Percentiles rank a stretch among this genome's conserved stretches.
These are phyloP conservation scores for Plasmodium sp. DNA, from an alignment of 169 alveolate species.

Conservation along the genomic window DNA sequence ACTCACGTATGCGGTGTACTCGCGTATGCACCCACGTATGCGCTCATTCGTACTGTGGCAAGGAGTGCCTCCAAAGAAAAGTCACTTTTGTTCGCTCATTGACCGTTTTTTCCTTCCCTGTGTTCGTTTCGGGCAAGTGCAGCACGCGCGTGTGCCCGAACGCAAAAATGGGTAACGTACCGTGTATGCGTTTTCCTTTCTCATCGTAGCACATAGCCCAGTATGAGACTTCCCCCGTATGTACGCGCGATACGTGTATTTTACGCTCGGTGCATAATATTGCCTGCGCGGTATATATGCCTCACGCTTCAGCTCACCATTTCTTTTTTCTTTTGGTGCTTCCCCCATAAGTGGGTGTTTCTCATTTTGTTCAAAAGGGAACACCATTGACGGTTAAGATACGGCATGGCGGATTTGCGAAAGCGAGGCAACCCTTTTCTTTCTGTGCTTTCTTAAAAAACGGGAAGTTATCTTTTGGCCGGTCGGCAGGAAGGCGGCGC, in stretches of 20 bases:
- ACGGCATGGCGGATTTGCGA: neutral
- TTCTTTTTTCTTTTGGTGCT: too few species aligned
- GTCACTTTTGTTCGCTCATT: neutral
- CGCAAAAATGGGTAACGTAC: neutral
- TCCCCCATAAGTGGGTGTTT: neutral
- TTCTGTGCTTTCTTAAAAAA: neutral
- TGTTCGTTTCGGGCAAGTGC: neutral
- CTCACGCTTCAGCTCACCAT: neutral
- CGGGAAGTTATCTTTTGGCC: neutral
- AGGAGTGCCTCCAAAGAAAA: neutral
- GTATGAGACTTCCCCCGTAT: neutral
- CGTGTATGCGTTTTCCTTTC: neutral
- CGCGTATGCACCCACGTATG: neutral
- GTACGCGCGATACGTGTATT: neutral
- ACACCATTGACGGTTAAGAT: neutral
- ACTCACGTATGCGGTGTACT: neutral
- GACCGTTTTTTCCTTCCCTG: neutral
- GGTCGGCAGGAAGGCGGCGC: neutral
- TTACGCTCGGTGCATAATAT: neutral
- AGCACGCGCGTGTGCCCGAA: neutral
- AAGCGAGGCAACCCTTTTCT: neutral
- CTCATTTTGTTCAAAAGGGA: neutral
- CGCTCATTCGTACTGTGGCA: neutral
- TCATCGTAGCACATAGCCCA: neutral
- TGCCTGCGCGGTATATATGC: neutral